Conservation (phyloP, 257 asterid genomes). For the Solanum phureja region DNA sequence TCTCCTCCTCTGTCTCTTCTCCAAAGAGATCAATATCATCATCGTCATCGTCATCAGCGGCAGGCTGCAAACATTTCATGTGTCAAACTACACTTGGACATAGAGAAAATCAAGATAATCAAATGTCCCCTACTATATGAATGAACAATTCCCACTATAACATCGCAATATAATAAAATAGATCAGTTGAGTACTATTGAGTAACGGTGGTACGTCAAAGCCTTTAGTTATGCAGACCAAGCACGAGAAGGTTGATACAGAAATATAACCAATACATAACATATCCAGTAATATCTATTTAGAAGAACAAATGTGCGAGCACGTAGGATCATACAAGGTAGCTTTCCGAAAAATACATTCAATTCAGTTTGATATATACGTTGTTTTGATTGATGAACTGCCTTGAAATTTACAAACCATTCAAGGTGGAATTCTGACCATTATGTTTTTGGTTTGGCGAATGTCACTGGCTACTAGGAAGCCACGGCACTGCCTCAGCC, state of each 20-base stretch:
- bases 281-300: neutral
- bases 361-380: neutral
- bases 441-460: neutral
- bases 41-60: slow-evolving; percentile 37
- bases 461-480: neutral
- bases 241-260: neutral
- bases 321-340: neutral
- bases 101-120: neutral
- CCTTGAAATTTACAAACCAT: neutral
- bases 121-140: neutral
- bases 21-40: slow-evolving; percentile 93
- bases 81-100: neutral
- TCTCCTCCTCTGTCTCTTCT: slow-evolving; percentile 96
- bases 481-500: neutral
- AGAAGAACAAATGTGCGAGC: neutral
- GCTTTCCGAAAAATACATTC: neutral
- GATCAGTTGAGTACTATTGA: too few relatives aligned
- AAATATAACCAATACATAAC: neutral
- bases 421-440: neutral
- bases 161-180: neutral
- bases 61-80: slow-evolving; percentile 11
- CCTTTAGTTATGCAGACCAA: neutral
- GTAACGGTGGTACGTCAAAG: neutral
- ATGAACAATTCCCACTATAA: neutral
- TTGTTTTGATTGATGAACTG: neutral